Base-by-base conservation (phyloP, 176 grass and related monocot genomes). In the Carex parvula region DNA sequence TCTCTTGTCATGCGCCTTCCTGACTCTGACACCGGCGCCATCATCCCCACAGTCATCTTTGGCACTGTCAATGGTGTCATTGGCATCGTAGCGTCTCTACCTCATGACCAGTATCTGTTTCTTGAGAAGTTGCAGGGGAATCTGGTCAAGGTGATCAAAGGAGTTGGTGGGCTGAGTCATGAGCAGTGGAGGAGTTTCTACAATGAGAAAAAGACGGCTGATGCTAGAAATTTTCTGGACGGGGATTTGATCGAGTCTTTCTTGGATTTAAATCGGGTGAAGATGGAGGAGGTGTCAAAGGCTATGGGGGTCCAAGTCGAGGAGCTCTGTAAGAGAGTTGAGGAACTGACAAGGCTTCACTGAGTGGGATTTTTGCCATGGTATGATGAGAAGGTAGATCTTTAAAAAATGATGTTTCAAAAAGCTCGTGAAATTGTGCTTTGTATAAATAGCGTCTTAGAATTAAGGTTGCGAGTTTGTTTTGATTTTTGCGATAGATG, bases 211-310 rank as follows among this genome's bases (percentile, higher is more conserved):
- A 94, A 86, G 84, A 95, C 85, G 0, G 75, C 39, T 0, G 91
- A 94, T 75, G 89, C 89, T 0, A 86, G 92, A 18, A 93, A 89
- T 11, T 98, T 98, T 80, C 70, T 98, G 60, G 95, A 98, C 3
- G 95, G 95, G 3, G 92, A 98, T 74, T 83, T 98, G 72, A 98
- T 98, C 1, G 95, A 98, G 79, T 95, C 89, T 0, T 98, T 98
- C 76, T 93, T 98, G 18, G 89, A 98, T 76, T 91, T 98, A 30
- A 94, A 79, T 69, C 84, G 92, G 50, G 61, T 32, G 35, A 88
- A 87, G 81, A 98, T 98, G 92, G 95, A 98, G 5, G 92, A 98
- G 50, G 89, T 98, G 1, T 79, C 90, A 60, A 91, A 94, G 81
- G 88, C 69, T 0, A 80, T 94, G 95, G 88, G 84, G 6, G 90